Evolutionary conservation across 2,329 filamentous ascomycete genomes (phyloP).

Genomic region (Fusarium verrucosum): DNA sequence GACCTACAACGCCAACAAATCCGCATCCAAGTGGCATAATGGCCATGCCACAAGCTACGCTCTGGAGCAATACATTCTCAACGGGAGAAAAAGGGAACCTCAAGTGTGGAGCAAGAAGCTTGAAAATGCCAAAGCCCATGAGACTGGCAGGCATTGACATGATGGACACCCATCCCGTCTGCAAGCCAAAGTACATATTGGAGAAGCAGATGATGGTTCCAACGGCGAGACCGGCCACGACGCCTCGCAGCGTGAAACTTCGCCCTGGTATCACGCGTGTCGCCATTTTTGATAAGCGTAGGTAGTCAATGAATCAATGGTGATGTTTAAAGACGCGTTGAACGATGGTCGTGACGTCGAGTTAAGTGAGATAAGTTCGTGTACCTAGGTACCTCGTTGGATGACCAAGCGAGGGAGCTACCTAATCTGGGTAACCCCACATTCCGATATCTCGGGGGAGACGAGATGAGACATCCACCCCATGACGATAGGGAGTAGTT

Average conservation of each 20-base stretch:
- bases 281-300: constrained; percentile 29
- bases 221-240: constrained; percentile 81
- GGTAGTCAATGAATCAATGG: neutral
- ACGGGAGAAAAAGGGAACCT: constrained; percentile 88
- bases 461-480: too few relatives aligned
- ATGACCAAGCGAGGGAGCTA: constrained; percentile 1
- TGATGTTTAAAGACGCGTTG: constrained; percentile 1
- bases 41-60: constrained; percentile 92
- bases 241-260: constrained; percentile 86
- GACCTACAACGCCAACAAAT: constrained; percentile 82
- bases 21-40: constrained; percentile 97
- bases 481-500: too few relatives aligned
- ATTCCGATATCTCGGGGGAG: neutral
- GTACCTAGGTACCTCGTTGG: neutral
- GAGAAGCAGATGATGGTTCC: constrained; percentile 94
- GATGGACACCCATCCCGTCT: constrained; percentile 77
- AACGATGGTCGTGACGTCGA: constrained; percentile 1
- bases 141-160: constrained; percentile 98
- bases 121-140: constrained; percentile 95
- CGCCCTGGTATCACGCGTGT: constrained; percentile 54
- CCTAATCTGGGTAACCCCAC: neutral
- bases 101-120: constrained; percentile 75
- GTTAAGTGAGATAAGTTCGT: neutral
- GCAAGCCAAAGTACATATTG: constrained; percentile 98
- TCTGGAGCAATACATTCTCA: constrained; percentile 96